Evolutionary conservation across 352 stramenopile genomes (phyloP), one percentile per base, ranked within the genome.

Genomic region (Globisporangium recalcitrans): DNA sequence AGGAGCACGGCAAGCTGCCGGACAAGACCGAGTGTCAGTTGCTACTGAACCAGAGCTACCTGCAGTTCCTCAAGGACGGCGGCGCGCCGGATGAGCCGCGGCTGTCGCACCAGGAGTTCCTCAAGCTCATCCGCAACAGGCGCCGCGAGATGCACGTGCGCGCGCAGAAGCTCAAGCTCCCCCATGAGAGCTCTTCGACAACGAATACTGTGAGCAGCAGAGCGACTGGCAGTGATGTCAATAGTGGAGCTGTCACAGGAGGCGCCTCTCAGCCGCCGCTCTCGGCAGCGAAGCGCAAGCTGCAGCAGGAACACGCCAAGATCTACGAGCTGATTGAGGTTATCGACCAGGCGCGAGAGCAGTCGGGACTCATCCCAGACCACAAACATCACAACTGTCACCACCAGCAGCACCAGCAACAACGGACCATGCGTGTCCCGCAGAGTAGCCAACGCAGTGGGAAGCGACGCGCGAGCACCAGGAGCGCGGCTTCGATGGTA

Each of bases 51-150:
- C 70, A 82, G 32, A 80, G 77, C 58, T 79, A 85, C 59, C 22
- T 70, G 19, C 65, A 87, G 54, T 90, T 88, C 42, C 40, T 87
- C 3, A 71, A 73, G 54, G 75, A 80, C 13, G 81, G 78, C 22
- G 78, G 81, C 13, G 61, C 67, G 2, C 51, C 68, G 0, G 69
- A 86, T 26, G 75, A 90, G 52, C 78, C 78, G 36, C 65, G 70
- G 42, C 68, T 88, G 19, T 71, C 75, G 10, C 68, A 82, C 19
- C 52, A 54, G 1, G 81, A 88, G 58, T 90, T 90, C 42, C 71
- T 90, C 29, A 88, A 87, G 47, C 71, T 90, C 52, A 85, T 90
- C 52, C 63, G 81, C 38, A 90, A 90, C 57, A 71, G 81, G 56
- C 78, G 81, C 32, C 66, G 77, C 47, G 81, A 90, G 63, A 82